Base-by-base conservation (phyloP, 331 rosid species). In the Arachis monticola region DNA sequence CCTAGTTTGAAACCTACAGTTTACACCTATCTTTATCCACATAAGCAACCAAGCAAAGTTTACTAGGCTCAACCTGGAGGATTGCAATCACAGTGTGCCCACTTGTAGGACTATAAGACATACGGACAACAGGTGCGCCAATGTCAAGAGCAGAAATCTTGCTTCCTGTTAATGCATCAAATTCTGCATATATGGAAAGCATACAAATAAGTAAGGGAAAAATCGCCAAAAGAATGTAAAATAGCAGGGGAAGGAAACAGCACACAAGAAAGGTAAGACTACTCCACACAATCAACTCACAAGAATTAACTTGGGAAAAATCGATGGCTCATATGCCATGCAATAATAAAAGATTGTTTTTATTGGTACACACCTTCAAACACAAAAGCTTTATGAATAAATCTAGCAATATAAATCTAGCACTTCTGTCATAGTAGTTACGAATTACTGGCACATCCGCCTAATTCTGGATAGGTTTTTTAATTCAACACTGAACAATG, bases 141-240 rank as follows among this genome's bases (percentile, higher is more conserved):
- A 95, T 86, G 77, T 95, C 88, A 81, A 95, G 90, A 64, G 97
- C 86, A 27, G 99, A 86, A 72, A 90, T 87, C 89, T 90, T 95
- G 92, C 92, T 80, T 77, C 99, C 99, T 22, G 99, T 92, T 72
- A 92, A 79, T 46, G 97, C 97, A 84, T 95, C 99, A 75, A 90
- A 88, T 77, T 95, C 99, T 95, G 84, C 60, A 64, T 27, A 56
- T 62, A 66, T 76, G 79, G 71, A 80, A 41, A 69, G 65, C 57
- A 46, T 42, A 73, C 45, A 40, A 71, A 72, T 41, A 46, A 55
- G 56, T 12, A 58, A 73, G 38, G 4, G 4, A 64, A 50, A 13
- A 70, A 52, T 56, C 38, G 31, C 73, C 55, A 78, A 44, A 72
- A 77, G 58, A 10, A 46, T 44, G 52, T 65, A 58, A 52, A 68